These are phyloP conservation scores for Hemileia vastatrix DNA, from an alignment of 1,284 basidiomycete species.

Conservation along the genomic window DNA sequence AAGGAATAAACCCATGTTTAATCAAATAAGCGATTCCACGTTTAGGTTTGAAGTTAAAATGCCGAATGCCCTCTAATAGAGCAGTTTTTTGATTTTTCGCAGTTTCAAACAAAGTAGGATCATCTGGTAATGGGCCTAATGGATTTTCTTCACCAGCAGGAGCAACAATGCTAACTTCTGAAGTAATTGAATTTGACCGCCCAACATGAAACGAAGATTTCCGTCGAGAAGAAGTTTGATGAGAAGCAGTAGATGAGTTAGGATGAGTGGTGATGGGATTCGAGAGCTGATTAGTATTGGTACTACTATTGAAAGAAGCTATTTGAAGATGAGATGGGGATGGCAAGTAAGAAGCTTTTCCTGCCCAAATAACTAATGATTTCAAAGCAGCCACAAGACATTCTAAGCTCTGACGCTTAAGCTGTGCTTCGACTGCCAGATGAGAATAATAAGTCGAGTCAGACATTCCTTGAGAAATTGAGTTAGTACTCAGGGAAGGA, in stretches of 20 bases:
- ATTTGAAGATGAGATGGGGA: conserved; percentile 24
- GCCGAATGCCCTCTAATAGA: conserved; percentile 86
- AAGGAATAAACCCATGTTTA: conserved; percentile 78
- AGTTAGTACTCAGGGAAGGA: conserved; percentile 58
- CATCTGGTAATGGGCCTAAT: conserved; percentile 54
- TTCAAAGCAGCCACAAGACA: conserved; percentile 75
- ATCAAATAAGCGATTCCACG: conserved; percentile 80
- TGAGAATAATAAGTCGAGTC: conserved; percentile 41
- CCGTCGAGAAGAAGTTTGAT: conserved; percentile 2
- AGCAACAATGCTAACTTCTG: conserved; percentile 18
- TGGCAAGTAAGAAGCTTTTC: conserved; percentile 36
- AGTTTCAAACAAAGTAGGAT: conserved; percentile 85
- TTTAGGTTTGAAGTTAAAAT: conserved; percentile 98
- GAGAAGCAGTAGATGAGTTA: conserved; percentile 1
- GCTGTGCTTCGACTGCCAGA: conserved; percentile 66
- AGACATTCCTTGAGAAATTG: conserved; percentile 48
- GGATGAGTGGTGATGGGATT: background rate
- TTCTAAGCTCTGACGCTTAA: conserved; percentile 78
- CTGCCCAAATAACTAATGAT: conserved; percentile 76
- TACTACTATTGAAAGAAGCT: conserved; percentile 46
- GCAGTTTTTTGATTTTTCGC: conserved; percentile 97
- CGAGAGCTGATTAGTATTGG: conserved; percentile 6
- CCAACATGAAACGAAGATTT: background rate
- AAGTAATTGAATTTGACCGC: too few relatives aligned
- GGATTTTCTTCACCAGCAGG: conserved; percentile 28